A percentile compares a stretch with the other conserved stretches of the same genome.
These are phyloP conservation scores for Hericium coralloides DNA, from an alignment of 768 basidiomycete species.

Conservation along the genomic window DNA sequence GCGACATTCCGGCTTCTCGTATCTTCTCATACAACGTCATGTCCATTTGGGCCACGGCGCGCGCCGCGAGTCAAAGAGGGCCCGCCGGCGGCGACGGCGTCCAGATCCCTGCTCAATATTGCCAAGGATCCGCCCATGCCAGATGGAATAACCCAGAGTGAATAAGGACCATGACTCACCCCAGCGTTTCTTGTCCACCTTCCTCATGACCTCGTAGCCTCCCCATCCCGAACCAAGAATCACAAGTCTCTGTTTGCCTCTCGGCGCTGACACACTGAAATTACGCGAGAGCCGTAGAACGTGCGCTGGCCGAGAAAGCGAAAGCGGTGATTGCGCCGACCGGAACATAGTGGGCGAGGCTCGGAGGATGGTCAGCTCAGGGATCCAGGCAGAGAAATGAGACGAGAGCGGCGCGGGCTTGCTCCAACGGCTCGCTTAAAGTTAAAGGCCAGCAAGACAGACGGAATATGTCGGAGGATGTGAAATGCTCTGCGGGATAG, in stretches of 20 bases:
- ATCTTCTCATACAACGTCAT: too few species aligned
- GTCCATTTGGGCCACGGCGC: too few species aligned
- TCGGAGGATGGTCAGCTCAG: not conserved
- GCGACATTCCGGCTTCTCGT: too few species aligned
- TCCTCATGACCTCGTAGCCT: slow-evolving; percentile 59
- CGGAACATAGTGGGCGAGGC: not conserved
- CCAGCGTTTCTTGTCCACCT: slow-evolving; percentile 65
- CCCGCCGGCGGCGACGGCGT: too few species aligned
- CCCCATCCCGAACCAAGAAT: slow-evolving; percentile 77
- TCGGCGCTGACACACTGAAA: slow-evolving; percentile 14
- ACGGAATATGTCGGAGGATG: not conserved
- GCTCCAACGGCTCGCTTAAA: not conserved
- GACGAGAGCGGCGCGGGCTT: not conserved
- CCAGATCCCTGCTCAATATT: too few species aligned
- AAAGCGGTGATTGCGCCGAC: not conserved
- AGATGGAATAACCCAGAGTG: too few species aligned
- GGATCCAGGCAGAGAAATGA: not conserved
- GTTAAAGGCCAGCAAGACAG: too few species aligned
- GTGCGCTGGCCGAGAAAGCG: not conserved
- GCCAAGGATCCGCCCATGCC: too few species aligned
- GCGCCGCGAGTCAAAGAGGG: too few species aligned
- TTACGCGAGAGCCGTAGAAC: slow-evolving; percentile 1
- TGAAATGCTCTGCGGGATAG: too few species aligned
- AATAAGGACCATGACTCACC: slow-evolving; percentile 29
- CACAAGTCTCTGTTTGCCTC: slow-evolving; percentile 38